Conservation (phyloP, 1,139 yeast species). For the Lodderomyces theae region DNA sequence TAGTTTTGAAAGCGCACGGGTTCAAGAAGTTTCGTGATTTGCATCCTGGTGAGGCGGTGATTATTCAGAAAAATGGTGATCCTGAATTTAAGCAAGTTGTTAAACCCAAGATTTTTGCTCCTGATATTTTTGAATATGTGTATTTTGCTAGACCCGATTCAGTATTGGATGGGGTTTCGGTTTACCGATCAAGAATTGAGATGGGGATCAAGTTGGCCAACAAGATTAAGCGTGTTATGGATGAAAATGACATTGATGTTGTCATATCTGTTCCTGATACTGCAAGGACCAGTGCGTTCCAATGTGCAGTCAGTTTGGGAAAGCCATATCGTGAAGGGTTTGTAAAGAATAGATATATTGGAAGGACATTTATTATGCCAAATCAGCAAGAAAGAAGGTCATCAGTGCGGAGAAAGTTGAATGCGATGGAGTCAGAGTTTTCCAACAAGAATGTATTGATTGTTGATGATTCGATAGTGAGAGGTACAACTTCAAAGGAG, state of each 20-base stretch:
- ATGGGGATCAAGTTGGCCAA: conserved; percentile 92
- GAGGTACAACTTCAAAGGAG: conserved; percentile 96
- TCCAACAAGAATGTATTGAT: conserved; percentile 80
- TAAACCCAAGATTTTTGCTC: conserved; percentile 76
- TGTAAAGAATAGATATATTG: conserved; percentile 93
- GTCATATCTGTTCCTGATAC: conserved; percentile 99
- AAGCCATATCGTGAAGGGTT: conserved; percentile 95
- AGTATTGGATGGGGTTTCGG: conserved; percentile 91
- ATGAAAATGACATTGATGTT: conserved; percentile 74
- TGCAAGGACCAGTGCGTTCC: conserved; percentile 89
- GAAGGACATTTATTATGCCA: conserved; percentile 98
- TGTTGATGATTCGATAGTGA: conserved; percentile 94
- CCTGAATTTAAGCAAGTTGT: conserved; percentile 89
- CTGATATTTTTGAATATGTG: conserved; percentile 95
- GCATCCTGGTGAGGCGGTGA: conserved; percentile 94
- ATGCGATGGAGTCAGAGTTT: conserved; percentile 95
- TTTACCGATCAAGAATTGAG: conserved; percentile 84
- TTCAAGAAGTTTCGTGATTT: conserved; percentile 77
- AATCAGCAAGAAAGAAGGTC: conserved; percentile 93
- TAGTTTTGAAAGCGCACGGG: conserved; percentile 92
- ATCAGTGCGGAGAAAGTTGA: conserved; percentile 88
- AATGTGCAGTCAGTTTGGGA: conserved; percentile 78
- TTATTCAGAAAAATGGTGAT: conserved; percentile 63
- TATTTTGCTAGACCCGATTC: conserved; percentile 98
- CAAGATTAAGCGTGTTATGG: conserved; percentile 55